Evolutionary conservation across 306 rosid genomes (phyloP), one percentile per base, ranked within the genome.

Genomic region (Rosa lucieae): DNA sequence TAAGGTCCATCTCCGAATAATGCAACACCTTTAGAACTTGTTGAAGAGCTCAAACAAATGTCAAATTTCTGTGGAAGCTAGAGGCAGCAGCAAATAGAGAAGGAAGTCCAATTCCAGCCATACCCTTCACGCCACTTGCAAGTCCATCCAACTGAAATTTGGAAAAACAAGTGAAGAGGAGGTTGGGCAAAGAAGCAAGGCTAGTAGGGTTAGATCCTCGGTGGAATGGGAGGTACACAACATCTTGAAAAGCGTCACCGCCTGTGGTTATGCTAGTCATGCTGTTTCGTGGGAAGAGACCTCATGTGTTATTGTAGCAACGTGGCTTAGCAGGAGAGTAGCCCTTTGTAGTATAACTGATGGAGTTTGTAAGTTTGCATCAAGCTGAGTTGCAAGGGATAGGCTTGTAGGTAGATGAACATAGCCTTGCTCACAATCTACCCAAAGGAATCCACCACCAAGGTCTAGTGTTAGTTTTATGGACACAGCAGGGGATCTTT

Each of bases 71-170:
- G 0, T 10, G 21, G 13, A 85, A 80, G 43, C 73, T 71, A 49
- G 86, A 89, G 72, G 85, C 79, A 0, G 87, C 55, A 6, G 90
- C 13, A 13, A 86, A 79, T 18, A 86, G 91, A 1, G 82, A 88
- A 37, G 91, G 82, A 1, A 90, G 67, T 4, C 87, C 84, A 42
- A 79, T 79, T 67, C 94, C 90, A 32, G 80, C 89, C 79, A 90
- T 88, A 11, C 91, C 93, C 35, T 48, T 82, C 55, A 80, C 85
- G 32, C 89, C 87, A 11, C 3, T 78, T 9, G 93, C 58, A 51
- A 90, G 86, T 47, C 86, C 90, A 0, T 73, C 6, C 20, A 79
- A 78, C 2, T 86, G 65, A 63, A 69, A 81, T 0, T 56, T 77
- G 56, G 83, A 53, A 0, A 82, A 85, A 70, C 91, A 88, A 32